These are phyloP conservation scores for Yarrowia porcina DNA, from an alignment of 805 yeast genomes.

Conservation along the genomic window DNA sequence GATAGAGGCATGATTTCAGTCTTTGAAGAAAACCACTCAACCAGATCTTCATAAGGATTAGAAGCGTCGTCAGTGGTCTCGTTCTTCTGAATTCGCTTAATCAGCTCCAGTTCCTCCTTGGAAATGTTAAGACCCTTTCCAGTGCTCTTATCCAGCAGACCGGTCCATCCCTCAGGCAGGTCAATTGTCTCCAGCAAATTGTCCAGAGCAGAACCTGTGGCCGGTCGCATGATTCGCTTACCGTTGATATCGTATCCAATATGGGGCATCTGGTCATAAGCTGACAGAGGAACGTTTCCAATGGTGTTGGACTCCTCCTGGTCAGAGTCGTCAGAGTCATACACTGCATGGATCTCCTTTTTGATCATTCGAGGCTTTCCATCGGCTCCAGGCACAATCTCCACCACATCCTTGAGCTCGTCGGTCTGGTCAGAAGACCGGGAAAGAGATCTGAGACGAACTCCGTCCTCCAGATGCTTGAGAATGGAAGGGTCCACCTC, in stretches of 20 bases:
- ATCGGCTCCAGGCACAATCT: slow-evolving; percentile 48
- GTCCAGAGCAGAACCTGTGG: slow-evolving; percentile 92
- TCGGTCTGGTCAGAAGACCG: slow-evolving; percentile 39
- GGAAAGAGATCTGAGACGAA: slow-evolving; percentile 56
- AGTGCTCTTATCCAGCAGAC: slow-evolving; percentile 83
- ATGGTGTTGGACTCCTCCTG: slow-evolving; percentile 77
- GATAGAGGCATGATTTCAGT: slow-evolving; percentile 85
- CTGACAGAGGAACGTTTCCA: slow-evolving; percentile 88
- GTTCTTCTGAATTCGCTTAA: slow-evolving; percentile 78
- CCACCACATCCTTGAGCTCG: slow-evolving; percentile 37
- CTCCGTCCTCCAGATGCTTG: slow-evolving; percentile 55
- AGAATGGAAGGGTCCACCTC: slow-evolving; percentile 40
- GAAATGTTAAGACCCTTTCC: slow-evolving; percentile 81
- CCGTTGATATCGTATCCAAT: slow-evolving; percentile 97
- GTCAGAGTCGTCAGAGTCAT: slow-evolving; percentile 92
- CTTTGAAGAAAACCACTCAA: slow-evolving; percentile 92
- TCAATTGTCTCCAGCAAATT: slow-evolving; percentile 86
- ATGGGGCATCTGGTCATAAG: slow-evolving; percentile 96
- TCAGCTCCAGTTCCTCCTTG: slow-evolving; percentile 83
- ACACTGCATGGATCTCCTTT: slow-evolving; percentile 92
- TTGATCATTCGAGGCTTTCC: slow-evolving; percentile 73
- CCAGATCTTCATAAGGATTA: slow-evolving; percentile 88
- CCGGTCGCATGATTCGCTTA: slow-evolving; percentile 98
- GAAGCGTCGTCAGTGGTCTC: slow-evolving; percentile 75
- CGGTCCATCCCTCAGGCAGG: slow-evolving; percentile 98